A percentile compares a stretch with the other conserved stretches of the same genome.
These are phyloP conservation scores for Diaporthe vaccinii DNA, from an alignment of 2,329 filamentous ascomycete genomes.

Conservation along the genomic window DNA sequence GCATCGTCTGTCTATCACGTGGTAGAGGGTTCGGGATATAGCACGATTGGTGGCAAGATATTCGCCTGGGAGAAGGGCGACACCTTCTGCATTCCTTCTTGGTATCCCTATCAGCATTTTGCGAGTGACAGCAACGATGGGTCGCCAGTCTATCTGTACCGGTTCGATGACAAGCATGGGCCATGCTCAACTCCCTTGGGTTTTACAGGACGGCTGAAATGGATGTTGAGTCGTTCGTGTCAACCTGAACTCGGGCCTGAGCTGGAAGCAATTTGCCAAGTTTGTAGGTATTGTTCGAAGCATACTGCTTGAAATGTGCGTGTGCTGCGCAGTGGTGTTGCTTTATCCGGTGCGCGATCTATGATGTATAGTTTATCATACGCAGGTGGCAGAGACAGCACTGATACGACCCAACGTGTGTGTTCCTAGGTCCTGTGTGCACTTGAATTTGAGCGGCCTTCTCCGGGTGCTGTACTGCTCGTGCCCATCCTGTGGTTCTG, in stretches of 20 bases:
- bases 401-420: not conserved
- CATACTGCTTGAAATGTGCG: not conserved
- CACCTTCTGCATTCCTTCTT: slow-evolving; percentile 67
- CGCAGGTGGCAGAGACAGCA: not conserved
- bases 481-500: not conserved
- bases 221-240: slow-evolving; percentile 56
- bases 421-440: not conserved
- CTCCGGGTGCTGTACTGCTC: not conserved
- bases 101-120: slow-evolving; percentile 64
- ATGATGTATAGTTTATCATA: slow-evolving; percentile 4
- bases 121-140: slow-evolving; percentile 47
- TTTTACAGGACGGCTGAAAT: slow-evolving; percentile 60
- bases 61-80: slow-evolving; percentile 63
- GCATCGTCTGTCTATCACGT: slow-evolving; percentile 68
- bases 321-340: not conserved
- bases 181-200: slow-evolving; percentile 65
- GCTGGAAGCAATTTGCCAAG: not conserved
- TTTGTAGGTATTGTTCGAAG: not conserved
- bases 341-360: slow-evolving; percentile 17
- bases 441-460: not conserved
- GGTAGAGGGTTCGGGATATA: slow-evolving; percentile 59
- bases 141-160: slow-evolving; percentile 62
- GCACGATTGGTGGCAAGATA: slow-evolving; percentile 53
- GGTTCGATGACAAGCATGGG: slow-evolving; percentile 68
- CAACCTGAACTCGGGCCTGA: slow-evolving; percentile 30